Percentiles rank a stretch among this genome's conserved stretches.
Evolutionary conservation across 2,329 filamentous ascomycete species (phyloP).

Genomic region (Purpureocillium lavendulum): DNA sequence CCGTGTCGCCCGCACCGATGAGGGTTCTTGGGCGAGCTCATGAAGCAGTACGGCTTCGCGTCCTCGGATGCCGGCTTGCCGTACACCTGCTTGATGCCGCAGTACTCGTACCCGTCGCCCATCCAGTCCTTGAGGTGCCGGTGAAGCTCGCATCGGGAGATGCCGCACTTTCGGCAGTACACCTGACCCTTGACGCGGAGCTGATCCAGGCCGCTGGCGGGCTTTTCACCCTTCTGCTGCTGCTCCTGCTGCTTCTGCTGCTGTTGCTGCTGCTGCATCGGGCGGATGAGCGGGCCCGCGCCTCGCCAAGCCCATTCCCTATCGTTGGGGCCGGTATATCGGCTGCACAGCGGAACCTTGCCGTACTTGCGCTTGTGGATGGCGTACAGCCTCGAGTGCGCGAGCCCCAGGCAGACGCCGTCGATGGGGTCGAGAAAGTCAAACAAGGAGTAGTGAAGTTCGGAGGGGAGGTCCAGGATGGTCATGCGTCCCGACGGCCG

Average conservation of each 20-base stretch:
- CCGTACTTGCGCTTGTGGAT: conserved; percentile 50
- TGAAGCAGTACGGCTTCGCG: conserved; percentile 45
- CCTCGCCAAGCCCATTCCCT: conserved; percentile 57
- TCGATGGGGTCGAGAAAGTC: conserved; percentile 58
- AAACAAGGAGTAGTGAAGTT: conserved; percentile 53
- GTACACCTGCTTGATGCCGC: conserved; percentile 49
- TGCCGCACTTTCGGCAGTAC: conserved; percentile 54
- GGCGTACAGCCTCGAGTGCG: conserved; percentile 48
- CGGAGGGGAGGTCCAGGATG: conserved; percentile 45
- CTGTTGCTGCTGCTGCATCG: conserved; percentile 5
- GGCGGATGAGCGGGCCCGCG: conserved; percentile 34
- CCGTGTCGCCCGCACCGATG: conserved; percentile 50
- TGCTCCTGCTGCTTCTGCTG: conserved; percentile 1
- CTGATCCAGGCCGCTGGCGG: conserved; percentile 26
- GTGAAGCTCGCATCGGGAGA: conserved; percentile 53
- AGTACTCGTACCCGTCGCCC: conserved; percentile 49
- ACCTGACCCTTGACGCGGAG: conserved; percentile 50
- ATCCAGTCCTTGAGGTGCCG: conserved; percentile 54
- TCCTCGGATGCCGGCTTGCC: conserved; percentile 37
- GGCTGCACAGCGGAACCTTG: conserved; percentile 44
- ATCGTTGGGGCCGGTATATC: conserved; percentile 52
- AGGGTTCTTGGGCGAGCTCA: conserved; percentile 51
- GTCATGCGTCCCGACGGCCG: conserved; percentile 35
- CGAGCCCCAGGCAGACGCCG: conserved; percentile 52
- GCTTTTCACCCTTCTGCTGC: conserved; percentile 4